Percentiles rank a stretch among this genome's conserved stretches.
Evolutionary conservation across 805 yeast genomes (phyloP).

Genomic region (Isabelozyma gotoi): DNA sequence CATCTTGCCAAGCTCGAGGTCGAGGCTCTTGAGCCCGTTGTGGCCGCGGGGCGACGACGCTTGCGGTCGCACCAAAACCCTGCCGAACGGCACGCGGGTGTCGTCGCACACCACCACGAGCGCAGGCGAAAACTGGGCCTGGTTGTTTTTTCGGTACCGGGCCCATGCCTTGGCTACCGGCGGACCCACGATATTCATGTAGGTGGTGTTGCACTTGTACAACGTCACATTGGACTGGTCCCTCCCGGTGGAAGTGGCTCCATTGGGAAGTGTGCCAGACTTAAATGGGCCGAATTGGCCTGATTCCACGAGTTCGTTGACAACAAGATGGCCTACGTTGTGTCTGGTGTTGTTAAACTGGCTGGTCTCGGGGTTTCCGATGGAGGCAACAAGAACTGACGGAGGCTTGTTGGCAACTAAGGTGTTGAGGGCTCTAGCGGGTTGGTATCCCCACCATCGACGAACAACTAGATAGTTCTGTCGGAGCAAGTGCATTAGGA

Average conservation of each 20-base stretch:
- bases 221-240: conserved; percentile 27
- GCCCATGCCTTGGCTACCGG: conserved; percentile 51
- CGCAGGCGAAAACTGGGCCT: conserved; percentile 25
- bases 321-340: conserved; percentile 68
- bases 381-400: conserved; percentile 42
- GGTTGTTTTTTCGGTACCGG: conserved; percentile 24
- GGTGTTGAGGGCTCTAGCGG: conserved; percentile 4
- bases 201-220: conserved; percentile 52
- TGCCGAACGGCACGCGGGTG: conserved; percentile 63
- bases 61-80: conserved; percentile 58
- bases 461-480: conserved; percentile 6
- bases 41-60: conserved; percentile 76
- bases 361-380: conserved; percentile 76
- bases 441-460: conserved; percentile 1
- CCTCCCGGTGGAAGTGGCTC: neutral
- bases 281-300: conserved; percentile 13
- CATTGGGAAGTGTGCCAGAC: conserved; percentile 2
- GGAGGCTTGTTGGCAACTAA: conserved; percentile 11
- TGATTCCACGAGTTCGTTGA: conserved; percentile 26
- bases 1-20: conserved; percentile 42
- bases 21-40: conserved; percentile 72
- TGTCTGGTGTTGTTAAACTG: conserved; percentile 65
- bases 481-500: conserved; percentile 5
- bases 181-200: conserved; percentile 73
- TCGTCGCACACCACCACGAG: conserved; percentile 79